Evolutionary conservation across 495 filamentous ascomycete species (phyloP).

Genomic region (Glutinoglossum americanum): DNA sequence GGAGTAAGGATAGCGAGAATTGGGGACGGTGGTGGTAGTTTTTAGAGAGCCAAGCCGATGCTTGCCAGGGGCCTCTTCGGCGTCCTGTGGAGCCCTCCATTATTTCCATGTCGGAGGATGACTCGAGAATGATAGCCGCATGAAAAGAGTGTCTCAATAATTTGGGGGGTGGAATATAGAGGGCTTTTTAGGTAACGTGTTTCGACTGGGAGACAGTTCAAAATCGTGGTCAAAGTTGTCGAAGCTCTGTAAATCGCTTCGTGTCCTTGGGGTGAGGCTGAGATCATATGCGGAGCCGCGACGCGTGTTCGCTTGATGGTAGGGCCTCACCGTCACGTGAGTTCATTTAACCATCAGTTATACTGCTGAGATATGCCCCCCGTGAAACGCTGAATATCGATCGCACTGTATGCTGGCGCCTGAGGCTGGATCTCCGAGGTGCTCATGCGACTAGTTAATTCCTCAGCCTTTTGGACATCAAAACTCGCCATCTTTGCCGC

Average conservation of each 20-base stretch:
- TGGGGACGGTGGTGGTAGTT: background rate
- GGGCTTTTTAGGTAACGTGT: background rate
- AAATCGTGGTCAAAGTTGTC: background rate
- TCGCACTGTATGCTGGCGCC: too few species aligned
- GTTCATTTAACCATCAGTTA: too few species aligned
- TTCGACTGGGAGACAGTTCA: background rate
- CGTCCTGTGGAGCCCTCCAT: background rate
- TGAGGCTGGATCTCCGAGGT: too few species aligned
- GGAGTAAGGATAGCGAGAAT: background rate
- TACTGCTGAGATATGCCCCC: too few species aligned
- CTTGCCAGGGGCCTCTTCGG: background rate
- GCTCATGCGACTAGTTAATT: too few species aligned
- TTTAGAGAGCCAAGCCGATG: background rate
- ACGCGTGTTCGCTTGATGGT: background rate
- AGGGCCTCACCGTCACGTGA: too few species aligned
- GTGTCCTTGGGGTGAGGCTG: slow-evolving; percentile 1
- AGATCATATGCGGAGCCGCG: background rate
- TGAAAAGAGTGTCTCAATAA: background rate
- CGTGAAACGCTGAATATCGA: too few species aligned
- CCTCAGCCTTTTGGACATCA: too few species aligned
- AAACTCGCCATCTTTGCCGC: too few species aligned
- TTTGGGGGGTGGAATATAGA: background rate
- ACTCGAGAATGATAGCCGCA: background rate
- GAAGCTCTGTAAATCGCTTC: background rate
- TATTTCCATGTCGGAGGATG: background rate